Evolutionary conservation across 805 yeast species (phyloP).

Genomic region (Saitoella complicata): DNA sequence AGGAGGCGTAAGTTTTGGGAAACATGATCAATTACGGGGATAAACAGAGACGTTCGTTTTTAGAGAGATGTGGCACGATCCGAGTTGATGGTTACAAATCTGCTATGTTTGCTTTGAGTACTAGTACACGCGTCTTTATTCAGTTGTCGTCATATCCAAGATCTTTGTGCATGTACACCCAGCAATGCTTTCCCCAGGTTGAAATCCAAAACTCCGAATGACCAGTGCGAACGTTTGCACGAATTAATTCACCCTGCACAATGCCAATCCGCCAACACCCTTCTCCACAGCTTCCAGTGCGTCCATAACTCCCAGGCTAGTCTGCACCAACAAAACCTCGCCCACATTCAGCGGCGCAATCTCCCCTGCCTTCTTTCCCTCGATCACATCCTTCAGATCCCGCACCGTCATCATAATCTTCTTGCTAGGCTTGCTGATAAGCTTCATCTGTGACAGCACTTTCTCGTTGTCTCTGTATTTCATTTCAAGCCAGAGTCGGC

Average conservation of each 20-base stretch:
- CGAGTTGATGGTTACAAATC: constrained; percentile 3
- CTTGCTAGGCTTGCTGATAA: constrained; percentile 76
- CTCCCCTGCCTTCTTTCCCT: constrained; percentile 59
- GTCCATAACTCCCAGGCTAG: constrained; percentile 41
- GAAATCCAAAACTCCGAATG: neutral
- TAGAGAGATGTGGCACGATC: neutral
- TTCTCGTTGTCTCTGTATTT: constrained; percentile 72
- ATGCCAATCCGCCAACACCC: constrained; percentile 55
- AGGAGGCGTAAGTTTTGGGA: too few relatives aligned
- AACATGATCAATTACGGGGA: too few relatives aligned
- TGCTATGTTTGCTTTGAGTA: neutral
- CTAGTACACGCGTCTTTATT: neutral
- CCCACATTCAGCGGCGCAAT: constrained; percentile 78
- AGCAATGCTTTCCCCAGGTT: neutral
- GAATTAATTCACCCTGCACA: constrained; percentile 39
- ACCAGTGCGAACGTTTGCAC: too few relatives aligned
- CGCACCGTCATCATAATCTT: constrained; percentile 44
- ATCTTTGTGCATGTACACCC: neutral
- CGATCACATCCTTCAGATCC: constrained; percentile 57
- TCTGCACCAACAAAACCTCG: constrained; percentile 60
- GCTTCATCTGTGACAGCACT: constrained; percentile 51
- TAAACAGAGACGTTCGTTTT: too few relatives aligned
- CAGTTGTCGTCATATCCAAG: neutral
- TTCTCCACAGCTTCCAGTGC: constrained; percentile 73
- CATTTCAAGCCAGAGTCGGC: constrained; percentile 82